Evolutionary conservation across 225 moss, liverwort and hornwort genomes (phyloP), one percentile per base, ranked within the genome.

Genomic region (Asterella californica): DNA sequence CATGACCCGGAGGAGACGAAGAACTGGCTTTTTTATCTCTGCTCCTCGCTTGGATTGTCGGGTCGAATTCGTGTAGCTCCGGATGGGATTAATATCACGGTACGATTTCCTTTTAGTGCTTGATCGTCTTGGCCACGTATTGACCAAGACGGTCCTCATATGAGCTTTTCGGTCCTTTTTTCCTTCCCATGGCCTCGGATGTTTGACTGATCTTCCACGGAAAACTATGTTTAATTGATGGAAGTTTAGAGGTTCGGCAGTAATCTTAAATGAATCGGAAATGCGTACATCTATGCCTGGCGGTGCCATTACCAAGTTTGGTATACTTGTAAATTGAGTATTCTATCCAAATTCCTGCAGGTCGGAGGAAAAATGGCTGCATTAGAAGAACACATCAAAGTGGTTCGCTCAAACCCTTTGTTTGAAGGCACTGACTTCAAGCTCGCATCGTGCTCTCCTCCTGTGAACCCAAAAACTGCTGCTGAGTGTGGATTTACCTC

Each of bases 61-160:
- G 97, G 97, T 29, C 93, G 97, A 61, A 83, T 99, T 52, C 92
- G 97, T 70, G 85, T 99, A 29, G 94, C 93, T 0, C 83, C 83
- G 21, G 90, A 95, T 64, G 97, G 97, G n/a, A 65, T 99, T 73
- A 99, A 95, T 66, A 88, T 99, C 74, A 99, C 94, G 72, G 92
- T 96, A 62, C 75, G 76, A 78, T 8, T 83, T 84, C 0, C 17
- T 54, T 54, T 71, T 33, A 2, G 2, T 10, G 30, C 33, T 69
- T 65, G 14, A 65, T 30, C 65, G 5, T 33, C 14, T 32, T 65
- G 57, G 57, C 19, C 65, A 33, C 0, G 61, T 61, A 61, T 6
- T 21, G 61, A 25, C 22, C n/a, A n/a, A n/a, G n/a, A n/a, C n/a
- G n/a, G n/a, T n/a, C n/a, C n/a, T 27, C n/a, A 25, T 61, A 11